Conservation (phyloP, 345 rosid genomes). For the Balakata baccata region DNA sequence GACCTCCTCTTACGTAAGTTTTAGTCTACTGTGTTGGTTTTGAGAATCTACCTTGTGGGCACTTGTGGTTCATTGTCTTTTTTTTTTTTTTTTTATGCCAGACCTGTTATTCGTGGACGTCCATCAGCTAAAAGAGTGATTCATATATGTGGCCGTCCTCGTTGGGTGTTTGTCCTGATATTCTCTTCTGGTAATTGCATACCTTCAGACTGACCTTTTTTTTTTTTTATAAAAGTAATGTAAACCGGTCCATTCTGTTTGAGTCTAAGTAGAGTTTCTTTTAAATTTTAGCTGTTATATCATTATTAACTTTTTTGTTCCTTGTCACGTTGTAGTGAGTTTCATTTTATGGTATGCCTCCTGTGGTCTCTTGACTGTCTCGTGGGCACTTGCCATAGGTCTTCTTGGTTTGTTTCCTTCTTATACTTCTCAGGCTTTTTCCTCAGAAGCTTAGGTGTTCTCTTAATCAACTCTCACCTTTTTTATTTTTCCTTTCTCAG, state of each 20-base stretch:
- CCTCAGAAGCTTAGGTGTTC: neutral
- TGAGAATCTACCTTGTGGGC: slow-evolving; percentile 12
- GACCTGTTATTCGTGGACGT: slow-evolving; percentile 94
- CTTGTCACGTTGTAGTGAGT: slow-evolving; percentile 44
- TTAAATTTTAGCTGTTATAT: slow-evolving; percentile 1
- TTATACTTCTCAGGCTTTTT: slow-evolving; percentile 11
- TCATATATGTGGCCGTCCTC: slow-evolving; percentile 81
- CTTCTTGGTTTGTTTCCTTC: slow-evolving; percentile 57
- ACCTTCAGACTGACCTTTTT: neutral
- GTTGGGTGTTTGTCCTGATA: slow-evolving; percentile 80
- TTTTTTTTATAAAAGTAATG: neutral
- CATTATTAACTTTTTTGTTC: neutral
- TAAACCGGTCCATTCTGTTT: neutral
- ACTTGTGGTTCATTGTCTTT: slow-evolving; percentile 16
- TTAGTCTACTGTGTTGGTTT: slow-evolving; percentile 8
- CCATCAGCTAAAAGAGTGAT: slow-evolving; percentile 79
- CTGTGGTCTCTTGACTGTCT: slow-evolving; percentile 74
- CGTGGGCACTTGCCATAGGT: slow-evolving; percentile 77
- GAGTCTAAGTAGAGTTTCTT: slow-evolving; percentile 5
- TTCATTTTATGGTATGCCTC: slow-evolving; percentile 79
- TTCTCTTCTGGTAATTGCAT: slow-evolving; percentile 59
- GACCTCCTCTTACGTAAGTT: slow-evolving; percentile 81
- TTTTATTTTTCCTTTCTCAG: slow-evolving; percentile 31
- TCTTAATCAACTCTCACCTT: neutral
- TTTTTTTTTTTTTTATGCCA: slow-evolving; percentile 32